These are phyloP conservation scores for Schrenkiella parvula DNA, from an alignment of 345 rosid species.

Conservation along the genomic window DNA sequence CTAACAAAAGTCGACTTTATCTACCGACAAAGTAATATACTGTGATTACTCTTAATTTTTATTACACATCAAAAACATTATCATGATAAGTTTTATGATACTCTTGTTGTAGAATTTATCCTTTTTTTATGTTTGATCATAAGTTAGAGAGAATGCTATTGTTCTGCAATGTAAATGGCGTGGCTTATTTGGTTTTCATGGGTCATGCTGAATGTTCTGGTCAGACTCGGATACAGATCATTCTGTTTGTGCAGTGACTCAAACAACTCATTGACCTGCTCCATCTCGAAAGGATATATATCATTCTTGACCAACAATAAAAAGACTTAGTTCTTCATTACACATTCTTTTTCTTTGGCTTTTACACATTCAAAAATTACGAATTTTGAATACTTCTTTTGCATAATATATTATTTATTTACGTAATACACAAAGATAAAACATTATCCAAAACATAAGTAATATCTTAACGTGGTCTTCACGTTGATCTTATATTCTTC, in stretches of 20 bases:
- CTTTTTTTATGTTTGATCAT: too few relatives aligned
- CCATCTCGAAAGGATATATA: background rate
- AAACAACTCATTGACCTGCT: conserved; percentile 15
- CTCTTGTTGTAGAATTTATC: too few relatives aligned
- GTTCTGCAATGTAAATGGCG: background rate
- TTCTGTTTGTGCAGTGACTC: conserved; percentile 11
- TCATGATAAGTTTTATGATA: too few relatives aligned
- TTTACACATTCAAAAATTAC: background rate
- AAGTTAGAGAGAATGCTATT: too few relatives aligned
- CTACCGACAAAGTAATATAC: too few relatives aligned
- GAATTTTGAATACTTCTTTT: background rate
- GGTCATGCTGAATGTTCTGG: background rate
- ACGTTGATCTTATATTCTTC: background rate
- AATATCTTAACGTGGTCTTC: conserved; percentile 16
- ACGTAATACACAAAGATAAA: conserved; percentile 5
- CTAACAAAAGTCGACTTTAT: too few relatives aligned
- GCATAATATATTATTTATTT: background rate
- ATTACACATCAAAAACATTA: too few relatives aligned
- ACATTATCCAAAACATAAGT: conserved; percentile 20
- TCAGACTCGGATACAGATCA: conserved; percentile 22
- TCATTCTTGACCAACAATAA: background rate
- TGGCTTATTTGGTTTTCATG: background rate
- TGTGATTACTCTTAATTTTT: too few relatives aligned
- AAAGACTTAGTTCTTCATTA: background rate
- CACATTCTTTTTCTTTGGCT: background rate